Evolutionary conservation across 331 rosid species (phyloP).

Genomic region (Arachis monticola): DNA sequence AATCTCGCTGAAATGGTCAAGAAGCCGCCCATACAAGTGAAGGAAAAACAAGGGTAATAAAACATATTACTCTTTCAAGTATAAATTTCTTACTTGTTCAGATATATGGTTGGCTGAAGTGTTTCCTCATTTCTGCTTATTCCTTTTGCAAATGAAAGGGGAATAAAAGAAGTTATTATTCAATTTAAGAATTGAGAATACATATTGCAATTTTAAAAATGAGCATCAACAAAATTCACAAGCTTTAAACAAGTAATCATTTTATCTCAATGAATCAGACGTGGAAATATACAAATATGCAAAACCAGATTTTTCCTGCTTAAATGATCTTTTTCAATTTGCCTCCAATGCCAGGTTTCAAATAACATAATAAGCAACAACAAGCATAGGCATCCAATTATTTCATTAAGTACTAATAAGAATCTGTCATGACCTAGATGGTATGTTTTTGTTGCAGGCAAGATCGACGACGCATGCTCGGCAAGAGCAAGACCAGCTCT

Average conservation of each 20-base stretch:
- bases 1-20: not conserved
- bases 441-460: slow-evolving; percentile 84
- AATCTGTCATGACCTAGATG: slow-evolving; percentile 74
- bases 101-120: slow-evolving; percentile 79
- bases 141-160: slow-evolving; percentile 55
- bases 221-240: no score
- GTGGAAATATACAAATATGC: no score
- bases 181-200: slow-evolving; percentile 18
- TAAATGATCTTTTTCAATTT: no score
- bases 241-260: no score
- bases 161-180: not conserved
- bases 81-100: slow-evolving; percentile 76
- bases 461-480: slow-evolving; percentile 74
- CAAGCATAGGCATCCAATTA: slow-evolving; percentile 8
- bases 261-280: no score
- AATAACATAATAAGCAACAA: slow-evolving; percentile 16
- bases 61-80: slow-evolving; percentile 12
- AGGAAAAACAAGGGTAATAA: not conserved
- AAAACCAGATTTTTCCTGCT: no score
- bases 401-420: not conserved
- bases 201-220: not conserved
- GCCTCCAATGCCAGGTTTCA: not conserved
- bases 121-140: slow-evolving; percentile 86
- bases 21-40: not conserved
- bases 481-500: slow-evolving; percentile 95